phyloP scores from a whole-genome alignment of 179 eudicot species.

The Actinidia polygama region DNA sequence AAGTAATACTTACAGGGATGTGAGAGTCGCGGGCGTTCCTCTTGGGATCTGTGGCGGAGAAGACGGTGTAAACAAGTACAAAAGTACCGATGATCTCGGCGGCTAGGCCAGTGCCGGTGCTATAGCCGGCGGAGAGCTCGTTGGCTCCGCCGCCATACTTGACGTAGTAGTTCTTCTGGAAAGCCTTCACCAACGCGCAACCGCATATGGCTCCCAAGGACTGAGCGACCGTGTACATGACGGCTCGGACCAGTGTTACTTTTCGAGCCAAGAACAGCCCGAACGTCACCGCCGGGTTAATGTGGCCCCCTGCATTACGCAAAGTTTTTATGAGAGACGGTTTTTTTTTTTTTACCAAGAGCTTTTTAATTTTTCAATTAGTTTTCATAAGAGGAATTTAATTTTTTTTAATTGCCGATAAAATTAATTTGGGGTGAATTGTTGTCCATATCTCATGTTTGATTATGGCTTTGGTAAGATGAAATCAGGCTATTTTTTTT shows the following conservation, averaged over 20 bases:
- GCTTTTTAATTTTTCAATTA: too few species aligned
- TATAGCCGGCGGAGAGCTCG: neutral
- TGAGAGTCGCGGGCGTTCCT: slow-evolving; percentile 24
- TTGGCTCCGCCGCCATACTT: slow-evolving; percentile 22
- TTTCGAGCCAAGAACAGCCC: slow-evolving; percentile 14
- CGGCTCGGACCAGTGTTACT: slow-evolving; percentile 18
- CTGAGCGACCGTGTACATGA: slow-evolving; percentile 14
- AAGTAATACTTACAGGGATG: slow-evolving; percentile 8
- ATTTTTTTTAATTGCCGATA: too few species aligned
- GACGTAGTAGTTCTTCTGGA: neutral
- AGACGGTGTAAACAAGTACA: slow-evolving; percentile 7
- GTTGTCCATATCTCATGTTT: too few species aligned
- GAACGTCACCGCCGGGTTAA: slow-evolving; percentile 14
- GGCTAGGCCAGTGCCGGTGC: slow-evolving; percentile 1
- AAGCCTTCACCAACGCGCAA: neutral
- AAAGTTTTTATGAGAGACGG: neutral
- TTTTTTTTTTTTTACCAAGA: too few species aligned
- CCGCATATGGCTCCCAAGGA: slow-evolving; percentile 6
- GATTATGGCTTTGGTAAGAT: too few species aligned
- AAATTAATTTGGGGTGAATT: too few species aligned
- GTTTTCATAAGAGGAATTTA: too few species aligned
- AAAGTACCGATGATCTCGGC: slow-evolving; percentile 15
- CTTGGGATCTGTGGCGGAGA: slow-evolving; percentile 22
- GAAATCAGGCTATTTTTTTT: too few species aligned
- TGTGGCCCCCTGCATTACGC: neutral